Evolutionary conservation across 2,329 filamentous ascomycete species (phyloP).

Genomic region (Ophiocordyceps polyrhachis-furcata): DNA sequence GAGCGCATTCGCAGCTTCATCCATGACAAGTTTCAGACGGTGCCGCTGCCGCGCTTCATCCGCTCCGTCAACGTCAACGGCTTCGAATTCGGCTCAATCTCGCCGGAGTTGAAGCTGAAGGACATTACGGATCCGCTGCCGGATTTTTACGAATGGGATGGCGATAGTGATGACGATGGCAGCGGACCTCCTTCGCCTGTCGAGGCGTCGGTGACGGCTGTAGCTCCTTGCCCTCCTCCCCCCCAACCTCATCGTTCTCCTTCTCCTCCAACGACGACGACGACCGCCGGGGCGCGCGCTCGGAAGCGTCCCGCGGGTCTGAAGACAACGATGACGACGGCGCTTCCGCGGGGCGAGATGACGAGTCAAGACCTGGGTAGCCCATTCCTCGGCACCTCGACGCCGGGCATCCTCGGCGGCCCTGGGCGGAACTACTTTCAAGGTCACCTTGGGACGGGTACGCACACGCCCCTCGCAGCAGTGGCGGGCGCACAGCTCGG

Average conservation of each 20-base stretch:
- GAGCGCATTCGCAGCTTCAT: conserved; percentile 82
- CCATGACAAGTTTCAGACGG: conserved; percentile 85
- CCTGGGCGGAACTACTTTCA: conserved; percentile 73
- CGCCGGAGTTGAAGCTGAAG: conserved; percentile 79
- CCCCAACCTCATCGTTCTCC: neutral
- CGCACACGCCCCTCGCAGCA: conserved; percentile 62
- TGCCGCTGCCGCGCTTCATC: conserved; percentile 85
- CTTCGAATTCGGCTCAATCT: conserved; percentile 75
- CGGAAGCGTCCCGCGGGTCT: conserved; percentile 8
- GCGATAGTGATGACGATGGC: conserved; percentile 22
- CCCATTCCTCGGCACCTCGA: conserved; percentile 40
- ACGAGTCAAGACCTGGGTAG: conserved; percentile 26
- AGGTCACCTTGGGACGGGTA: conserved; percentile 56
- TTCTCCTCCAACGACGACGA: neutral
- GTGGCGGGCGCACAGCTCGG: conserved; percentile 46
- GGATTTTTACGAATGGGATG: conserved; percentile 77
- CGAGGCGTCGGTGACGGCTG: neutral
- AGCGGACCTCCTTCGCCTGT: neutral
- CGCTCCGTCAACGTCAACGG: conserved; percentile 87
- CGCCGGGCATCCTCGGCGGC: conserved; percentile 48
- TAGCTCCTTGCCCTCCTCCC: neutral
- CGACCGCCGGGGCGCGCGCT: neutral
- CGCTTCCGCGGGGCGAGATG: conserved; percentile 15
- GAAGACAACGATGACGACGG: conserved; percentile 14
- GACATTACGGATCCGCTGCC: conserved; percentile 90